Percentiles rank a stretch among this genome's conserved stretches.
phyloP scores from a whole-genome alignment of 2,329 filamentous ascomycete genomes.

The Bipolaris zeicola region DNA sequence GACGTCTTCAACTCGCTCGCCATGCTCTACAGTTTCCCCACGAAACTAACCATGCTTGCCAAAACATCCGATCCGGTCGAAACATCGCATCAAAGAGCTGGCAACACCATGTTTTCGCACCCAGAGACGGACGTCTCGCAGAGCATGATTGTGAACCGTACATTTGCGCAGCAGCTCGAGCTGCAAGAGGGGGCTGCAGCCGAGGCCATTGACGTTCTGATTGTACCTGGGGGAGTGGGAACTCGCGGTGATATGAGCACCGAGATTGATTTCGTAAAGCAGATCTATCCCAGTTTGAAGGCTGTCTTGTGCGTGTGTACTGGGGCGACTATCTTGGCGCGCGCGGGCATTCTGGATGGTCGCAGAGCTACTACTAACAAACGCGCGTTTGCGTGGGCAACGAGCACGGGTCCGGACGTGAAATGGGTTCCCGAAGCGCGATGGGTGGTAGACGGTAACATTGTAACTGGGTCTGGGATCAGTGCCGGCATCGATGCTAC shows the following conservation, averaged over 20 bases:
- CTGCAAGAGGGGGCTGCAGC: slow-evolving; percentile 15
- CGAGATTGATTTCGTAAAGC: slow-evolving; percentile 55
- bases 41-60: slow-evolving; percentile 35
- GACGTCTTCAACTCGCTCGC: slow-evolving; percentile 50
- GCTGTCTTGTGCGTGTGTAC: slow-evolving; percentile 69
- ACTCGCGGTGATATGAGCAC: slow-evolving; percentile 37
- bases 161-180: slow-evolving; percentile 22
- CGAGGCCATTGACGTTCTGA: slow-evolving; percentile 58
- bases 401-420: slow-evolving; percentile 54
- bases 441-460: slow-evolving; percentile 68
- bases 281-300: slow-evolving; percentile 55
- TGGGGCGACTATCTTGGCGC: slow-evolving; percentile 62
- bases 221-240: slow-evolving; percentile 69
- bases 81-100: slow-evolving; percentile 23
- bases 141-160: slow-evolving; percentile 23
- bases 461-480: slow-evolving; percentile 68
- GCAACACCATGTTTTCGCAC: slow-evolving; percentile 23
- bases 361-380: slow-evolving; percentile 70
- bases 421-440: slow-evolving; percentile 59
- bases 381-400: slow-evolving; percentile 51
- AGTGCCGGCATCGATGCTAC: slow-evolving; percentile 67
- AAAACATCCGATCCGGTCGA: slow-evolving; percentile 31
- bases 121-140: slow-evolving; percentile 27
- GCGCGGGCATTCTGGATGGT: slow-evolving; percentile 64
- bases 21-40: slow-evolving; percentile 32